phyloP scores from a whole-genome alignment of 2,329 filamentous ascomycete genomes.

The Colletotrichum sp. region DNA sequence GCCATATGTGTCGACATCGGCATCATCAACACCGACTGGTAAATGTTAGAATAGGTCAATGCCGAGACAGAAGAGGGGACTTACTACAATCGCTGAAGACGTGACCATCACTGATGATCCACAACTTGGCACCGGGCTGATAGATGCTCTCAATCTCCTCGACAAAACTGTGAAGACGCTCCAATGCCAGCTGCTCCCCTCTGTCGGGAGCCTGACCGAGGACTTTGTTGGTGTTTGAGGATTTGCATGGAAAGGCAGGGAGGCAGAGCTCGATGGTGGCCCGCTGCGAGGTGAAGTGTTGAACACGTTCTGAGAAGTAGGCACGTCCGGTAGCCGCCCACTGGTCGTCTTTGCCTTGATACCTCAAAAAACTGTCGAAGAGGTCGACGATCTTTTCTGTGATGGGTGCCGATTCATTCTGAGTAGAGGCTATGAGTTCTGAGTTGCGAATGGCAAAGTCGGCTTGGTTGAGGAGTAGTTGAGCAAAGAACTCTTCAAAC shows the following conservation, averaged over 20 bases:
- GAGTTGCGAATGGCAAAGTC: slow-evolving; percentile 12
- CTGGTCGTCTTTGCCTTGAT: slow-evolving; percentile 24
- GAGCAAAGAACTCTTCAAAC: slow-evolving; percentile 5
- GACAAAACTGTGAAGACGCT: slow-evolving; percentile 32
- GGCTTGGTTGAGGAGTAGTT: slow-evolving; percentile 8
- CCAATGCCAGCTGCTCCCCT: slow-evolving; percentile 37
- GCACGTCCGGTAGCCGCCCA: slow-evolving; percentile 24
- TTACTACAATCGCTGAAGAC: slow-evolving; percentile 45
- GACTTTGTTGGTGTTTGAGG: slow-evolving; percentile 38
- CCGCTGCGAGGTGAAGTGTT: slow-evolving; percentile 25
- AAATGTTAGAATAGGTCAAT: not conserved
- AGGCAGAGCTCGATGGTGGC: slow-evolving; percentile 31
- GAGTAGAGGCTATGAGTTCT: not conserved
- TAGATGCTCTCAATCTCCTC: slow-evolving; percentile 33
- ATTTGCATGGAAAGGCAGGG: slow-evolving; percentile 44
- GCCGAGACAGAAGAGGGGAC: too few species aligned
- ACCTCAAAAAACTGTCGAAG: slow-evolving; percentile 28
- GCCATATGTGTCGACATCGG: slow-evolving; percentile 42
- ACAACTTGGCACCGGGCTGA: slow-evolving; percentile 34
- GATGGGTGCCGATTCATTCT: not conserved
- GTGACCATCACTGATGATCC: slow-evolving; percentile 43
- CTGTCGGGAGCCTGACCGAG: slow-evolving; percentile 33
- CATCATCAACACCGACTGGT: slow-evolving; percentile 46
- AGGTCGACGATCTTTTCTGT: slow-evolving; percentile 13
- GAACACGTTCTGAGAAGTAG: slow-evolving; percentile 24